A percentile compares a stretch with the other conserved stretches of the same genome.
Conservation (phyloP, 345 rosid genomes). For the Pugionium cornutum region DNA sequence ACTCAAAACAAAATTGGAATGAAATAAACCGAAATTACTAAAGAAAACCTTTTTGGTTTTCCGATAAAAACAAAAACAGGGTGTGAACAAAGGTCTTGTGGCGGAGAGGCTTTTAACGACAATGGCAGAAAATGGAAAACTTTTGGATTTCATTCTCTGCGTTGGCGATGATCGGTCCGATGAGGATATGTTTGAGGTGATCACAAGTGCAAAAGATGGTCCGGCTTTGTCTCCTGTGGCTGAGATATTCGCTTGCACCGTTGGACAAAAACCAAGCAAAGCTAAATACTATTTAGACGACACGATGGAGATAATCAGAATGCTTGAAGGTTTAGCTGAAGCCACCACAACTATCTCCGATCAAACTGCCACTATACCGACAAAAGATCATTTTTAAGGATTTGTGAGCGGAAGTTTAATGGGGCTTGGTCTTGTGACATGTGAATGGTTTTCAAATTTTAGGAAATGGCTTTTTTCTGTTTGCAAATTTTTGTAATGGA, state of each 20-base stretch:
- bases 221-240: slow-evolving; percentile 71
- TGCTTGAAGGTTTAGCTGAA: slow-evolving; percentile 63
- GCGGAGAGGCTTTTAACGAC: slow-evolving; percentile 62
- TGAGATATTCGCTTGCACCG: slow-evolving; percentile 84
- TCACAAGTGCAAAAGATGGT: slow-evolving; percentile 54
- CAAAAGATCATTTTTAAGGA: slow-evolving; percentile 28
- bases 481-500: slow-evolving; percentile 4
- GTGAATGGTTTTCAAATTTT: slow-evolving; percentile 27
- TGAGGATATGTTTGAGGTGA: slow-evolving; percentile 95
- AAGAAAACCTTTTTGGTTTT: too few species aligned
- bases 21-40: too few species aligned
- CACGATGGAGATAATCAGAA: slow-evolving; percentile 67
- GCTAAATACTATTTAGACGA: too few species aligned
- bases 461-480: neutral
- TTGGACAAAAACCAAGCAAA: too few species aligned
- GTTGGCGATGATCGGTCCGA: slow-evolving; percentile 92
- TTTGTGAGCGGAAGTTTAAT: slow-evolving; percentile 9
- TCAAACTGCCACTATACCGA: slow-evolving; percentile 11
- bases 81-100: slow-evolving; percentile 84
- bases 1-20: too few species aligned
- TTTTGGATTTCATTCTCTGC: slow-evolving; percentile 82
- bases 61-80: too few species aligned
- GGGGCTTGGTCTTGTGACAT: slow-evolving; percentile 17
- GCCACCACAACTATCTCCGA: slow-evolving; percentile 40
- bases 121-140: slow-evolving; percentile 63